Base-by-base conservation (phyloP, 345 rosid genomes). In the Arabis alpina region DNA sequence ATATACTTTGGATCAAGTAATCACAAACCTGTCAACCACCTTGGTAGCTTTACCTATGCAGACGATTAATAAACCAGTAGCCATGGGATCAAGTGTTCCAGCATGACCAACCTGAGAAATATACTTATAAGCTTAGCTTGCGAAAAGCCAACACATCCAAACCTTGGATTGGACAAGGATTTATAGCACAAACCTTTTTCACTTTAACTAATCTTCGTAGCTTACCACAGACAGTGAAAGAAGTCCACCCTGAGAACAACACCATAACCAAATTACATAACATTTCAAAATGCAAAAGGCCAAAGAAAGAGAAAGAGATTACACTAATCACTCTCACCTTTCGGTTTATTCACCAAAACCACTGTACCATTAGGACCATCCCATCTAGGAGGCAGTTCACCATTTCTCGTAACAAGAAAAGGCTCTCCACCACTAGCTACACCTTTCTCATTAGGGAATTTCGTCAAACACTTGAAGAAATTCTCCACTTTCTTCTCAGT, bases 21-120 rank as follows among this genome's bases (percentile, higher is more conserved):
- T 66, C 36, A 64, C 81, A 60, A 75, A 94, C 97, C 87, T 82
- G 19, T 94, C 96, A 56, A 84, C 99, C 71, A 89, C 72, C 75
- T 94, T 94, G 15, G 96, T 94, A 56, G 97, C 96, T 85, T 83
- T 91, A 57, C 99, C 95, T 13, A 94, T 80, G 61, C 96, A 93
- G 42, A 94, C 93, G 43, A 94, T 94, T 72, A 94, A 82, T 59
- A 94, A 81, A 36, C 96, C 99, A 60, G 97, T 88, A 76, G 99
- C 97, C 97, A 91, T 89, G 45, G 99, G 99, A 84, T 94, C 99
- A 75, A 91, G 96, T 4, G 99, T 91, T 64, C 97, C 99, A 77
- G 97, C 97, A 80, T 91, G 97, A 65, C 96, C 99, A 30, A 94
- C 99, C 99, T 94, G 67, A 55, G 67, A 55, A 15, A 51, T 40